Evolutionary conservation across 495 filamentous ascomycete species (phyloP), one percentile per base, ranked within the genome.

Genomic region (Penicillium angulare): DNA sequence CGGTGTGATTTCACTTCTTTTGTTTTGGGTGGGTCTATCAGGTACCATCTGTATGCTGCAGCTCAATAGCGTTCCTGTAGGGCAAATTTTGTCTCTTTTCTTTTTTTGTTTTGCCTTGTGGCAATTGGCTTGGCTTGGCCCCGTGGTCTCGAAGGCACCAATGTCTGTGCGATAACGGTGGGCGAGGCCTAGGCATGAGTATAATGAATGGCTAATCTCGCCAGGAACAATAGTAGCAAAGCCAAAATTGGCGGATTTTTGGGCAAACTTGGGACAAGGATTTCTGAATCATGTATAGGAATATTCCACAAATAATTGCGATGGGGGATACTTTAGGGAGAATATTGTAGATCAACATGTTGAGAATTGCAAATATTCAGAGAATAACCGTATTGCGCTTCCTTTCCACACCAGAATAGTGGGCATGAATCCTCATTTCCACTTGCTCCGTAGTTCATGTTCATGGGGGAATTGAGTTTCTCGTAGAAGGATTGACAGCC

Each of bases 401-500:
- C n/a, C n/a, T n/a, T n/a, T n/a, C n/a, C n/a, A n/a, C n/a, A n/a
- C n/a, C n/a, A n/a, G n/a, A n/a, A n/a, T n/a, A n/a, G n/a, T n/a
- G n/a, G n/a, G n/a, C n/a, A n/a, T n/a, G n/a, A n/a, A n/a, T n/a
- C n/a, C n/a, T n/a, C n/a, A n/a, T n/a, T n/a, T n/a, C n/a, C n/a
- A n/a, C n/a, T n/a, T n/a, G n/a, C n/a, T n/a, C 31, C 17, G 18
- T 47, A 23, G 27, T 12, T 24, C 33, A 17, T 31, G 43, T 9
- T 21, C n/a, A 18, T 16, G 41, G 43, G 26, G 38, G 32, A 43
- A 52, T 47, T 27, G 39, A 36, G 17, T 29, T 63, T 65, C 53
- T 65, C 52, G 51, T 58, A 65, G 53, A 47, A 32, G 27, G 15
- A 42, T 13, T 65, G 59, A 65, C 62, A 65, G 62, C 54, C 60